Conservation (phyloP, 495 filamentous ascomycete species). For the Achaetomiella virescens region DNA sequence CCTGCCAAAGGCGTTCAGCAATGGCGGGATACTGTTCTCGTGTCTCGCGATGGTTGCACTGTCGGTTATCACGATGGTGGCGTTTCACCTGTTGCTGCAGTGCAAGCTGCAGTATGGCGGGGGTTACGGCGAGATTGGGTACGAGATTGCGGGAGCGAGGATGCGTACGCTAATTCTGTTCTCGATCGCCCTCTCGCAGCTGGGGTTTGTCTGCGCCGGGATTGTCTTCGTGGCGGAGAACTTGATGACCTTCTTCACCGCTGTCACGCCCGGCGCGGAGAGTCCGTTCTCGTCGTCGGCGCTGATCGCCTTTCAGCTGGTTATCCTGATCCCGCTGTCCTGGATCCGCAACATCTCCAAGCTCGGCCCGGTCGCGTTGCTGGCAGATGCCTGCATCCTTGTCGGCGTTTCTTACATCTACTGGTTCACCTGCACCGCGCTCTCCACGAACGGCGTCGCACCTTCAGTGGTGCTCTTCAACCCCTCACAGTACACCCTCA, state of each 20-base stretch:
- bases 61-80: slow-evolving; percentile 50
- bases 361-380: slow-evolving; percentile 51
- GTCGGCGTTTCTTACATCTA: slow-evolving; percentile 60
- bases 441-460: slow-evolving; percentile 42
- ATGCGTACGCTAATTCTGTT: slow-evolving; percentile 49
- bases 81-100: slow-evolving; percentile 57
- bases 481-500: slow-evolving; percentile 53
- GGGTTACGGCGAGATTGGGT: slow-evolving; percentile 58
- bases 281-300: slow-evolving; percentile 38
- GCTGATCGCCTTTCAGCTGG: slow-evolving; percentile 51
- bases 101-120: slow-evolving; percentile 48
- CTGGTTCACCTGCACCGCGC: slow-evolving; percentile 50
- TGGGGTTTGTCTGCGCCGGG: slow-evolving; percentile 61
- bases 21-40: slow-evolving; percentile 62
- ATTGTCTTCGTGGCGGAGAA: slow-evolving; percentile 65
- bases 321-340: slow-evolving; percentile 51
- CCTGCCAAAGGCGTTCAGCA: slow-evolving; percentile 60
- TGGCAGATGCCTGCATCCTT: slow-evolving; percentile 58
- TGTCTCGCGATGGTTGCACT: slow-evolving; percentile 52
- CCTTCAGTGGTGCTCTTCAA: slow-evolving; percentile 54
- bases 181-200: slow-evolving; percentile 59
- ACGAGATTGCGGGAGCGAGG: slow-evolving; percentile 44
- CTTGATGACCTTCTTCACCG: slow-evolving; percentile 49
- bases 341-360: slow-evolving; percentile 61
- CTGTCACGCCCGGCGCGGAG: slow-evolving; percentile 34